These are phyloP conservation scores for Elsinoe batatas DNA, from an alignment of 2,329 filamentous ascomycete species.

Conservation along the genomic window DNA sequence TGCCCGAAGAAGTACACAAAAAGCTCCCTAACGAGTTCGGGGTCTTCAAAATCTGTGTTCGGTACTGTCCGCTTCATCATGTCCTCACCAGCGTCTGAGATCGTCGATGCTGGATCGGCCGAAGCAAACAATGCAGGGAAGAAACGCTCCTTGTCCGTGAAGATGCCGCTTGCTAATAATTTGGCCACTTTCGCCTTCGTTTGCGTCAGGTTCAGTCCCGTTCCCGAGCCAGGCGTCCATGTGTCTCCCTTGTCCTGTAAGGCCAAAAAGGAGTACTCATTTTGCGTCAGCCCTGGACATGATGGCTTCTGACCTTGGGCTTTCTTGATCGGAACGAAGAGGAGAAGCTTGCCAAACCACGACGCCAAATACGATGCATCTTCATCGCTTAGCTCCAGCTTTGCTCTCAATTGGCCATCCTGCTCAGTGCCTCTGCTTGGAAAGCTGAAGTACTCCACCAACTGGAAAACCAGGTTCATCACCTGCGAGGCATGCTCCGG, in stretches of 20 bases:
- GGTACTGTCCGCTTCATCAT: constrained; percentile 67
- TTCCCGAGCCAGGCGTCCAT: constrained; percentile 51
- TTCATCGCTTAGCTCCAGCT: constrained; percentile 56
- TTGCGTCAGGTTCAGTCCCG: constrained; percentile 57
- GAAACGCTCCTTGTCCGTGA: constrained; percentile 73
- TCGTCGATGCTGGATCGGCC: constrained; percentile 68
- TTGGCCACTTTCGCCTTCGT: constrained; percentile 59
- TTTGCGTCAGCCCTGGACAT: constrained; percentile 53
- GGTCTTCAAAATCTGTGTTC: constrained; percentile 62
- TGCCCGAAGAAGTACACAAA: constrained; percentile 65
- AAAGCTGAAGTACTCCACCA: constrained; percentile 60
- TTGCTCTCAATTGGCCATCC: constrained; percentile 56
- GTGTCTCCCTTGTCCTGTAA: constrained; percentile 57
- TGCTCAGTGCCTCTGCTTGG: constrained; percentile 71
- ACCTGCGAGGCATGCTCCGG: constrained; percentile 48
- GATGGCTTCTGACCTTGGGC: constrained; percentile 25
- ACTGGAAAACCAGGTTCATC: constrained; percentile 72
- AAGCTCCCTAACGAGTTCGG: constrained; percentile 51
- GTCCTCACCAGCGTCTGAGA: constrained; percentile 79
- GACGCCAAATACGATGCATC: constrained; percentile 66
- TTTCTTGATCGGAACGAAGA: constrained; percentile 43
- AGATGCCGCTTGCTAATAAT: constrained; percentile 75
- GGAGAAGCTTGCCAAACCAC: constrained; percentile 68
- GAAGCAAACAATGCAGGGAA: constrained; percentile 75
- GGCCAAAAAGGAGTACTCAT: constrained; percentile 60